Evolutionary conservation across 2,329 filamentous ascomycete genomes (phyloP).

Genomic region (Domatiomyces catenatus): DNA sequence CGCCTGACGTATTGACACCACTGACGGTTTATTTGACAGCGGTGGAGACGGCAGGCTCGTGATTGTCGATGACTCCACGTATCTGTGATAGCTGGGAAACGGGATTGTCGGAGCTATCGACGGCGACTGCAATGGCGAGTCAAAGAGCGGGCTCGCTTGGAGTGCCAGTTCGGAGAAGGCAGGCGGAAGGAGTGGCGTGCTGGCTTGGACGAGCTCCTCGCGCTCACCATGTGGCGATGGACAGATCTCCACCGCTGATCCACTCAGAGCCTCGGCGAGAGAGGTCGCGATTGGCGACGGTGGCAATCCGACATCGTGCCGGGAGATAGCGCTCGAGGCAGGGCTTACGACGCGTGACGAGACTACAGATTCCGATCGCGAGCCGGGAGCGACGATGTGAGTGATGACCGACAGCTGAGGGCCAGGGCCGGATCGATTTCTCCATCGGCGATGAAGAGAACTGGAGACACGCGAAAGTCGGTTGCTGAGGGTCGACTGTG

Average conservation of each 20-base stretch:
- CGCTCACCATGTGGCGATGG: constrained; percentile 36
- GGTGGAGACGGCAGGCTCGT: constrained; percentile 48
- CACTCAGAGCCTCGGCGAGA: constrained; percentile 35
- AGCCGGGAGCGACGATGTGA: constrained; percentile 41
- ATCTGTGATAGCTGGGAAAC: constrained; percentile 28
- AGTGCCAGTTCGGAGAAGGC: constrained; percentile 45
- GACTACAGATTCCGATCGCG: constrained; percentile 27
- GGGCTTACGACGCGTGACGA: constrained; percentile 27
- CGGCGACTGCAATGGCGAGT: constrained; percentile 77
- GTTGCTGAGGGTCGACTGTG: constrained; percentile 47
- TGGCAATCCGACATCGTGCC: constrained; percentile 39
- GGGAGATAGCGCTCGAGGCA: constrained; percentile 22
- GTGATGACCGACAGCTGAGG: constrained; percentile 42
- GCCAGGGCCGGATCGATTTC: constrained; percentile 33
- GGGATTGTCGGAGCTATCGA: constrained; percentile 49
- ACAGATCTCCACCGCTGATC: constrained; percentile 31
- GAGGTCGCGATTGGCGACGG: constrained; percentile 49
- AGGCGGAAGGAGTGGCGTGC: constrained; percentile 73
- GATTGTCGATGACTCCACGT: constrained; percentile 33
- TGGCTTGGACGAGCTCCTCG: constrained; percentile 49
- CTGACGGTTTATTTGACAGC: constrained; percentile 60
- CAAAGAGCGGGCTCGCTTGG: constrained; percentile 39
- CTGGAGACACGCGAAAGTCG: constrained; percentile 49
- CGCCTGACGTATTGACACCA: constrained; percentile 51
- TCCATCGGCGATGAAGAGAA: constrained; percentile 40